Conservation (phyloP, 2,329 filamentous ascomycete species). For the Aspergillus sp. region DNA sequence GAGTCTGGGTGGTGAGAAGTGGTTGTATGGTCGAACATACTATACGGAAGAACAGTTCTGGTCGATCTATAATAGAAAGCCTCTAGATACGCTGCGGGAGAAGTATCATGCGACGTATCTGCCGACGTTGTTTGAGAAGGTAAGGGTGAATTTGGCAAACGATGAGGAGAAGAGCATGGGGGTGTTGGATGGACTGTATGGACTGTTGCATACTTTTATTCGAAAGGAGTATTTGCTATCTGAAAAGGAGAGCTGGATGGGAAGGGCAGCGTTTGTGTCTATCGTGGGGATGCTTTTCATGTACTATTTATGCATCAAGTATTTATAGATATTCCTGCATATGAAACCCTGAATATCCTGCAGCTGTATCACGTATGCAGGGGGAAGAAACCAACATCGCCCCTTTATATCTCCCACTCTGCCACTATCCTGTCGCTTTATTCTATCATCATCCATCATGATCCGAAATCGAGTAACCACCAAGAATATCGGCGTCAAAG, state of each 20-base stretch:
- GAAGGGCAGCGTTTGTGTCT: too few species aligned
- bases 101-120: neutral
- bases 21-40: neutral
- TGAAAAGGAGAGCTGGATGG: too few species aligned
- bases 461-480: too few species aligned
- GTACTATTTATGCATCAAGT: too few species aligned
- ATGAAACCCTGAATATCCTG: conserved; percentile 12
- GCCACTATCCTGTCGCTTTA: too few species aligned
- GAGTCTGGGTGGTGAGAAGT: neutral
- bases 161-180: neutral
- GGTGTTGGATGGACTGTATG: neutral
- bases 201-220: neutral
- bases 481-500: too few species aligned
- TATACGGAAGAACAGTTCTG: neutral
- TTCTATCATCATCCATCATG: too few species aligned
- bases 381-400: too few species aligned
- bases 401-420: too few species aligned
- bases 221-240: neutral
- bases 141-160: neutral
- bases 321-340: too few species aligned
- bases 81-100: neutral
- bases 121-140: neutral
- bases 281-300: too few species aligned
- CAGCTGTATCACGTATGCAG: too few species aligned
- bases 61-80: neutral